Conservation (phyloP, 257 asterid genomes). For the Lantana camara region DNA sequence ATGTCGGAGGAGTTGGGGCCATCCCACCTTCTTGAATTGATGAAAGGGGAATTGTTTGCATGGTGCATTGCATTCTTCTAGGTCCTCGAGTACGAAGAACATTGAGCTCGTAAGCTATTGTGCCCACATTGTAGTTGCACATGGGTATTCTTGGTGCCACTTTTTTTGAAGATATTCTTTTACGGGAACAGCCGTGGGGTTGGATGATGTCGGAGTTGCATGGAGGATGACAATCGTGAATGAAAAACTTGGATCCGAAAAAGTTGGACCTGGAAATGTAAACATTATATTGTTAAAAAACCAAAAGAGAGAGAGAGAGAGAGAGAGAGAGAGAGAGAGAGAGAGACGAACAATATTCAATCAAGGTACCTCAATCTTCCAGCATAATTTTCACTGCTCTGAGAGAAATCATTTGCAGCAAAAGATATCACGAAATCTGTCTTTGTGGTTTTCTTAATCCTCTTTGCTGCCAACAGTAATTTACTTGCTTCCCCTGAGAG, state of each 20-base stretch:
- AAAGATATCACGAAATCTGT: constrained; percentile 58
- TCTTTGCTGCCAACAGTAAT: constrained; percentile 58
- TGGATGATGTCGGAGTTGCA: constrained; percentile 39
- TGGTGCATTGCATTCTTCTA: constrained; percentile 58
- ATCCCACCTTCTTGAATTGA: constrained; percentile 43
- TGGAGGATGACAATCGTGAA: constrained; percentile 52
- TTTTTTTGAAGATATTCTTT: constrained; percentile 46
- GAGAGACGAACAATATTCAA: neutral
- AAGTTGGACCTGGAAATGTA: constrained; percentile 58
- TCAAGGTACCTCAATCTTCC: constrained; percentile 56
- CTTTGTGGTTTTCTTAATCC: constrained; percentile 55
- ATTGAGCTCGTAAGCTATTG: constrained; percentile 62
- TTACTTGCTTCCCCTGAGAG: constrained; percentile 69
- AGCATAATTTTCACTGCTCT: constrained; percentile 44
- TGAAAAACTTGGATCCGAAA: constrained; percentile 59
- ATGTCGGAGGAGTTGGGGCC: constrained; percentile 49
- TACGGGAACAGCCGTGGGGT: constrained; percentile 38
- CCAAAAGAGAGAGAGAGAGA: no score
- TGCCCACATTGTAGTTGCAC: constrained; percentile 53
- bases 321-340: neutral
- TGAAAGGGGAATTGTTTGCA: constrained; percentile 51
- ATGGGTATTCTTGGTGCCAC: constrained; percentile 43
- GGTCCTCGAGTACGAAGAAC: constrained; percentile 81
- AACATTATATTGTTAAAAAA: neutral
- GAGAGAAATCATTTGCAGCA: constrained; percentile 57